These are phyloP conservation scores for Cladosporium colombiae DNA, from an alignment of 2,329 filamentous ascomycete genomes.

Conservation along the genomic window DNA sequence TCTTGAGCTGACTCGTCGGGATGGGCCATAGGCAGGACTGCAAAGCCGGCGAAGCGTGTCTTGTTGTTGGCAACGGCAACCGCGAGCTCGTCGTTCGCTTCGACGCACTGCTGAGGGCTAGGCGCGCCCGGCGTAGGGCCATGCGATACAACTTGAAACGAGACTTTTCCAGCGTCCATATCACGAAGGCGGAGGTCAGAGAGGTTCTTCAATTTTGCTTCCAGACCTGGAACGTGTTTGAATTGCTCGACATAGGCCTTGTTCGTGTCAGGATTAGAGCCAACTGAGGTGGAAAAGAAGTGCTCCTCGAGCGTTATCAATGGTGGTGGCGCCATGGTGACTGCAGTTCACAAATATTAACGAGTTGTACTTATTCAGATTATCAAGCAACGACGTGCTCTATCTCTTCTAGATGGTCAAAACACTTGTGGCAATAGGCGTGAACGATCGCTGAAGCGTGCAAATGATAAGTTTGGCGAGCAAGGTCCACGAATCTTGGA, in stretches of 20 bases:
- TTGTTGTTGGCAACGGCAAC: constrained; percentile 32
- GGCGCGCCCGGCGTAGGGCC: constrained; percentile 34
- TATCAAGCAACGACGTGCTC: neutral
- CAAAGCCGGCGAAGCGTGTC: constrained; percentile 38
- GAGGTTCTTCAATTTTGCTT: constrained; percentile 34
- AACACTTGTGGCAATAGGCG: too few relatives aligned
- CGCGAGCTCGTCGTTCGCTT: constrained; percentile 39
- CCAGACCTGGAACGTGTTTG: constrained; percentile 34
- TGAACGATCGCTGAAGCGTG: too few relatives aligned
- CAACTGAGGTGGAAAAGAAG: constrained; percentile 38
- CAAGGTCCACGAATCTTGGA: too few relatives aligned
- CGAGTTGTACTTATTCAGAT: neutral
- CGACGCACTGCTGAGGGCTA: constrained; percentile 29
- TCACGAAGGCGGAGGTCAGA: constrained; percentile 33
- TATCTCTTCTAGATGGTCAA: too few relatives aligned
- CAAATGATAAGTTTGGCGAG: too few relatives aligned
- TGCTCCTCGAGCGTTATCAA: constrained; percentile 42
- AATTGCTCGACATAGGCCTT: constrained; percentile 36
- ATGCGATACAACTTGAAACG: constrained; percentile 40
- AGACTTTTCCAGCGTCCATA: constrained; percentile 37
- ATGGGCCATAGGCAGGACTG: constrained; percentile 36
- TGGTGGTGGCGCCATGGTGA: constrained; percentile 34
- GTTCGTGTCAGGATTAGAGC: constrained; percentile 30
- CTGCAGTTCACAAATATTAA: neutral
- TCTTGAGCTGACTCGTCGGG: constrained; percentile 37